Evolutionary conservation across 352 stramenopile species (phyloP).

Genomic region (Pythium grandisporangium): DNA sequence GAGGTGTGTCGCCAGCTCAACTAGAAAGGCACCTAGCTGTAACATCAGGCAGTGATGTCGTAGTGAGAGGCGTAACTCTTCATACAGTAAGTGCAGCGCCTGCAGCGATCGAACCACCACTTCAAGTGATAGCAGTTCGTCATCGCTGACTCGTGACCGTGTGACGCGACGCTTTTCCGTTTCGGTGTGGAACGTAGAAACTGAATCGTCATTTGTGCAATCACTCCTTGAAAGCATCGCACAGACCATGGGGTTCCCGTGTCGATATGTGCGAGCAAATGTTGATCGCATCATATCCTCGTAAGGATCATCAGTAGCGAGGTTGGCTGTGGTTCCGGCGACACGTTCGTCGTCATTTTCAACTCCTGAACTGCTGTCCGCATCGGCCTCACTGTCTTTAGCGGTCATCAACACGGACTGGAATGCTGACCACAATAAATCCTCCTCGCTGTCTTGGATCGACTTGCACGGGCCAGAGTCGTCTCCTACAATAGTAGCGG

Average conservation of each 20-base stretch:
- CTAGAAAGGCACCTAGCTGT: no score
- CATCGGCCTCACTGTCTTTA: slow-evolving; percentile 8
- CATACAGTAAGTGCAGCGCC: slow-evolving; percentile 53
- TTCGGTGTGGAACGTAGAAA: no score
- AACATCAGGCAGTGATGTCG: no score
- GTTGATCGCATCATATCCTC: slow-evolving; percentile 3
- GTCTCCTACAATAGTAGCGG: not conserved
- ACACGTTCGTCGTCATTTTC: not conserved
- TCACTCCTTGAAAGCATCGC: slow-evolving; percentile 1
- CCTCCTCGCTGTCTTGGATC: not conserved
- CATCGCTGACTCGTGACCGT: not conserved
- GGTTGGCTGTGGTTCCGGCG: not conserved
- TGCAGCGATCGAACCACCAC: slow-evolving; percentile 23
- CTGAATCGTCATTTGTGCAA: no score
- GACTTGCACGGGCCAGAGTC: not conserved
- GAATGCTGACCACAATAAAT: slow-evolving; percentile 9
- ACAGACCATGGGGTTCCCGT: not conserved
- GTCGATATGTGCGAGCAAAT: slow-evolving; percentile 5
- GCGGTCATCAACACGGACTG: not conserved
- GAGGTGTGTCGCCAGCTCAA: no score
- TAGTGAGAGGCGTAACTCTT: slow-evolving; percentile 56
- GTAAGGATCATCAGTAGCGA: not conserved
- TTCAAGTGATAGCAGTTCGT: slow-evolving; percentile 1
- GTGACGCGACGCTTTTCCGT: no score
- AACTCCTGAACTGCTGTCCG: no score